Base-by-base conservation (phyloP, 768 basidiomycete species). In the Hydnum rufescens region DNA sequence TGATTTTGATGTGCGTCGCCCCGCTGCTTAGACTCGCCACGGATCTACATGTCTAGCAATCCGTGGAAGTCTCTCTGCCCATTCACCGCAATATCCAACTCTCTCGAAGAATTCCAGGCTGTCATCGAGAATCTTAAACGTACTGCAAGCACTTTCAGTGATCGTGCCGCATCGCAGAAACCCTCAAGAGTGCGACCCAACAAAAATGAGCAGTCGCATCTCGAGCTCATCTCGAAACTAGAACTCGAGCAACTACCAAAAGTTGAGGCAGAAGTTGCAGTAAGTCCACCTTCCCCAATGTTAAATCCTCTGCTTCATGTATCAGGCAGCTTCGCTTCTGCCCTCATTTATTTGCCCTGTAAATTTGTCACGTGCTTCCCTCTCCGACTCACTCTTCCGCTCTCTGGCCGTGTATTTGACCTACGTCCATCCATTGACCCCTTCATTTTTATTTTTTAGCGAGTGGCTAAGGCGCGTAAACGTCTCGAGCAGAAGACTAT, bases 11-110 rank as follows among this genome's bases (percentile, higher is more conserved):
- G n/a, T n/a, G n/a, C n/a, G n/a, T n/a, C n/a, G n/a, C n/a, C n/a
- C n/a, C n/a, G n/a, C n/a, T n/a, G n/a, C n/a, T n/a, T 58, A 89
- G 86, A 85, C 68, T 88, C 87, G 46, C 83, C 86, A 25, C 77
- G 87, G 55, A 66, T 89, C 51, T 90, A 85, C 61, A 67, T 74
- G 34, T 88, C 86, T 31, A 83, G 82, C 13, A 90, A 90, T 64
- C 87, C 87, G 22, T 90, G 84, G 85, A 90, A 88, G 68, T 78
- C 79, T 42, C 76, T 78, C 5, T 78, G 83, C 30, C 79, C 80
- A 16, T 82, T 89, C 60, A 72, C 78, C 58, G 71, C 78, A 6
- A 65, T 81, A 51, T 74, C 82, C 13, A 79, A 81, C 3, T 79
- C 82, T 13, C 72, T 73, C 43, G 78, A 78, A 49, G 83, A 89